phyloP scores from a whole-genome alignment of 495 filamentous ascomycete species.

The Penicillium maclennaniae region DNA sequence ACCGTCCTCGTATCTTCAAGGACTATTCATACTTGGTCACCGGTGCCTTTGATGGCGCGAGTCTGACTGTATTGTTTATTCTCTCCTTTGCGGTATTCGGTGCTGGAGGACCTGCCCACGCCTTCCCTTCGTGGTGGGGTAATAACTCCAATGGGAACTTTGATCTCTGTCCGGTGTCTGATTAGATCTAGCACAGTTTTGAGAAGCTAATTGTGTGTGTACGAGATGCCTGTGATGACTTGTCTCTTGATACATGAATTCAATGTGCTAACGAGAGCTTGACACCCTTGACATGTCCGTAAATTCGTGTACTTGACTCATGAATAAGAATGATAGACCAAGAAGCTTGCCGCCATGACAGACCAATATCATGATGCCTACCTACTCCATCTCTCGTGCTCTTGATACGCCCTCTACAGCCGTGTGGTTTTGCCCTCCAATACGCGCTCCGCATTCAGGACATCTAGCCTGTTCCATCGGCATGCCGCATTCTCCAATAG shows the following conservation, averaged over 20 bases:
- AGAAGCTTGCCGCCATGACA: too few species aligned
- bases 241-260: not conserved
- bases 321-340: too few species aligned
- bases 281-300: too few species aligned
- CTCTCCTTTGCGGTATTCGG: constrained; percentile 58
- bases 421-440: constrained; percentile 7
- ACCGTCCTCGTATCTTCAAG: constrained; percentile 48
- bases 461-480: constrained; percentile 15
- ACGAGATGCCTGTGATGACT: not conserved
- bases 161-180: constrained; percentile 1
- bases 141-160: constrained; percentile 35
- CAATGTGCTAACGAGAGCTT: not conserved
- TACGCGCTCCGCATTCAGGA: constrained; percentile 11
- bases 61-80: constrained; percentile 49
- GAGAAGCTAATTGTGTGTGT: not conserved
- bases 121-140: constrained; percentile 49
- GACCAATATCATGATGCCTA: constrained; percentile 37
- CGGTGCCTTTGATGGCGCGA: constrained; percentile 54
- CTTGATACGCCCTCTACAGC: constrained; percentile 10
- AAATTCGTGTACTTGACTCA: too few species aligned
- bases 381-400: constrained; percentile 33
- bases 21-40: constrained; percentile 56
- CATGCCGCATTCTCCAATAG: constrained; percentile 18
- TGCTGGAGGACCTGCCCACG: constrained; percentile 27
- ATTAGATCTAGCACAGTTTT: not conserved